Percentiles rank a stretch among this genome's conserved stretches.
Evolutionary conservation across 23 red algal species (phyloP).

Genomic region (Gracilaria vermiculophylla): DNA sequence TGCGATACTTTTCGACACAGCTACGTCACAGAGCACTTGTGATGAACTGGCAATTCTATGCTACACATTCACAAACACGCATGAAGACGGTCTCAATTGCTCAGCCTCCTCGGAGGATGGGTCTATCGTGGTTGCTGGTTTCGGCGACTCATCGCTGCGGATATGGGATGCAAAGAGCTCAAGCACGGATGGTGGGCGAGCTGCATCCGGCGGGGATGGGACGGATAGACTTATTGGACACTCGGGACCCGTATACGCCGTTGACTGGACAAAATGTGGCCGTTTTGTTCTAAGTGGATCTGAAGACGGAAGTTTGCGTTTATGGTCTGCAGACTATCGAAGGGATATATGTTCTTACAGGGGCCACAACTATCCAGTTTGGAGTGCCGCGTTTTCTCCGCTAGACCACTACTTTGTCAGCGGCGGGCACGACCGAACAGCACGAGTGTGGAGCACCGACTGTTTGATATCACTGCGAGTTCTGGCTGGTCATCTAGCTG

Average conservation of each 20-base stretch:
- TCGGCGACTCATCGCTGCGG: constrained; percentile 84
- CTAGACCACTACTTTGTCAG: constrained; percentile 91
- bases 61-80: constrained; percentile 89
- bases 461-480: constrained; percentile 79
- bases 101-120: constrained; percentile 76
- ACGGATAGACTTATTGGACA: constrained; percentile 79
- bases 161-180: constrained; percentile 73
- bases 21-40: background rate
- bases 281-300: constrained; percentile 68
- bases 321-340: constrained; percentile 70
- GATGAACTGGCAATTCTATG: constrained; percentile 69
- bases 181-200: background rate
- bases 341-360: constrained; percentile 82
- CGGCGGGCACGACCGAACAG: constrained; percentile 80
- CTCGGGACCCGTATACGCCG: constrained; percentile 79
- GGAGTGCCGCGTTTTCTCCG: constrained; percentile 75
- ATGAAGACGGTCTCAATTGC: constrained; percentile 71
- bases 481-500: constrained; percentile 89
- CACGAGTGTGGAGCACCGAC: constrained; percentile 85
- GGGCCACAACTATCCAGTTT: constrained; percentile 90
- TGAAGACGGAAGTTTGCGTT: constrained; percentile 85
- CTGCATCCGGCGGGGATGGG: background rate
- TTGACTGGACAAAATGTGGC: constrained; percentile 71
- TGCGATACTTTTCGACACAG: constrained; percentile 21
- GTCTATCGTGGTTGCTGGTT: constrained; percentile 75